phyloP scores from a whole-genome alignment of 116 monocot genomes.

The Trichopus zeylanicus region DNA sequence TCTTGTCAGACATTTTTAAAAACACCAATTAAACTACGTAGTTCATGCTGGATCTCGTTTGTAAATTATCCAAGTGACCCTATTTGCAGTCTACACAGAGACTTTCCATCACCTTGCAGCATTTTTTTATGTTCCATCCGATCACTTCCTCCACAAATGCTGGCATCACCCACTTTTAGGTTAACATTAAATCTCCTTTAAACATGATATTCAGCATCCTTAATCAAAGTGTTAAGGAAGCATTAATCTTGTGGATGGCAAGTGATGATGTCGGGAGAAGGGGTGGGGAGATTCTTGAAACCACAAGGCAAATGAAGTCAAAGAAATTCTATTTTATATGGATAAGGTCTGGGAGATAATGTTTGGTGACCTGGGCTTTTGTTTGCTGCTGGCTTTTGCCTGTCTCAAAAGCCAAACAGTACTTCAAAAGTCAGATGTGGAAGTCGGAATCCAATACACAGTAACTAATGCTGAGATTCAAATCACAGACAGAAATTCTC shows the following conservation, averaged over 20 bases:
- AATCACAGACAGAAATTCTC: not conserved
- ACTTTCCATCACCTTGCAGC: no score
- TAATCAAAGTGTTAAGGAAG: not conserved
- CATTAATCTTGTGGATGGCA: not conserved
- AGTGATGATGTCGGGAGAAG: not conserved
- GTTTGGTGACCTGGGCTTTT: not conserved
- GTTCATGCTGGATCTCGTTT: no score
- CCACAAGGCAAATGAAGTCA: not conserved
- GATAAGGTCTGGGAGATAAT: not conserved
- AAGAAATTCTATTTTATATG: not conserved
- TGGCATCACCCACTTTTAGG: no score
- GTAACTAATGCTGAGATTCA: not conserved
- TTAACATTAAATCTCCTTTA: no score
- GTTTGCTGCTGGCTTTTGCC: not conserved
- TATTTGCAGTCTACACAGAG: no score
- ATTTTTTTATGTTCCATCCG: no score
- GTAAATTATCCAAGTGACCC: no score
- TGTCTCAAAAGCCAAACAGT: slow-evolving; percentile 14
- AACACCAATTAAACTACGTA: no score
- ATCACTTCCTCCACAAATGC: no score
- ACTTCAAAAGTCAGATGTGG: slow-evolving; percentile 4
- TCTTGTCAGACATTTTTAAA: no score
- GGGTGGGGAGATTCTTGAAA: slow-evolving; percentile 3
- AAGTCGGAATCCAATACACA: slow-evolving; percentile 2
- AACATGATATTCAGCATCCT: not conserved